Conservation (phyloP, 257 asterid species). For the Coffea canephora region DNA sequence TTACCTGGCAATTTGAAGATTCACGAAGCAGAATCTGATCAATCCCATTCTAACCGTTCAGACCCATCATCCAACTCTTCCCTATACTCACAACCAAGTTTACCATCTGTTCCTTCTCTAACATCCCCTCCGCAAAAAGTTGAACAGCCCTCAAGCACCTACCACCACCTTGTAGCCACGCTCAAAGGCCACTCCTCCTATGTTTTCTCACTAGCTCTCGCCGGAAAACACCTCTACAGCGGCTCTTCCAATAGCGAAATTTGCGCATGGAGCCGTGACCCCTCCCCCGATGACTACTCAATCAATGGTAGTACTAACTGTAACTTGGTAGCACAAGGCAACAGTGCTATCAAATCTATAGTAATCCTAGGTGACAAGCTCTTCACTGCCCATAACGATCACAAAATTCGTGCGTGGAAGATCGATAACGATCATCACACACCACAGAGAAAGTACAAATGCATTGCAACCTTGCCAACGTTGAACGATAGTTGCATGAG, state of each 20-base stretch:
- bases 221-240: constrained; percentile 56
- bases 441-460: constrained; percentile 24
- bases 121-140: constrained; percentile 32
- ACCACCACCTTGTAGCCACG: constrained; percentile 41
- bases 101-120: constrained; percentile 66
- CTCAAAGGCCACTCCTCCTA: constrained; percentile 49
- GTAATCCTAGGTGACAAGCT: constrained; percentile 41
- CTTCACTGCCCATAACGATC: constrained; percentile 68
- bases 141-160: constrained; percentile 19
- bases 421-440: constrained; percentile 23
- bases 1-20: constrained; percentile 20
- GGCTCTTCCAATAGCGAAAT: constrained; percentile 60
- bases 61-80: constrained; percentile 38
- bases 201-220: constrained; percentile 48
- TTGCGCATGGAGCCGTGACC: constrained; percentile 40
- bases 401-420: constrained; percentile 74
- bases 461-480: constrained; percentile 54
- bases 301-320: background rate
- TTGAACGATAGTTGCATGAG: constrained; percentile 47
- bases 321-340: constrained; percentile 23
- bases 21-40: constrained; percentile 26
- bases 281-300: background rate
- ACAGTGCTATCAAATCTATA: constrained; percentile 48
- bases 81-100: constrained; percentile 56
- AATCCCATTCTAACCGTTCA: constrained; percentile 20